These are phyloP conservation scores for Crataegus laevigata DNA, from an alignment of 306 rosid genomes.

Conservation along the genomic window DNA sequence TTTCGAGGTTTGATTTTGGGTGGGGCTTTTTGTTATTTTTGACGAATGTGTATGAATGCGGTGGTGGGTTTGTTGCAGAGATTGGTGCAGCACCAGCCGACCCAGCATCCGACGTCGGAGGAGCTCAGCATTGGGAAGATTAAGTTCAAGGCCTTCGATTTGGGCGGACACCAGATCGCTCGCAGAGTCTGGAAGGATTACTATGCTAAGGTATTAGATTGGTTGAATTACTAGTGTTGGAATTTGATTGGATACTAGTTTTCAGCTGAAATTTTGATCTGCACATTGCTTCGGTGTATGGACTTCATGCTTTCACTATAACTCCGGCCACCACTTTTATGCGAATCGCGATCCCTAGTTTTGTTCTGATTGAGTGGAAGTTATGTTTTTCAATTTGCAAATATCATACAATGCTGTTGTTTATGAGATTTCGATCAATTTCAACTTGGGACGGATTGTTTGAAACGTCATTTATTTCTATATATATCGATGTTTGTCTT, in stretches of 20 bases:
- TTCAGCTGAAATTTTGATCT: neutral
- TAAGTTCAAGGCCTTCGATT: constrained; percentile 92
- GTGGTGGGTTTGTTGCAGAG: constrained; percentile 45
- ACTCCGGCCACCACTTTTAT: neutral
- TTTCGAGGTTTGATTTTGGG: neutral
- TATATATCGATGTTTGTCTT: neutral
- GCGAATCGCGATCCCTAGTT: neutral
- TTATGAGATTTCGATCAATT: neutral
- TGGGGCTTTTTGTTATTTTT: neutral
- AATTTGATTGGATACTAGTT: neutral
- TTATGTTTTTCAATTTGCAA: neutral
- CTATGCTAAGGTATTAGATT: constrained; percentile 60
- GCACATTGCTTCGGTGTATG: neutral
- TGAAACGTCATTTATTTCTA: neutral
- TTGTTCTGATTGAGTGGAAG: neutral
- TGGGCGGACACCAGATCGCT: constrained; percentile 94
- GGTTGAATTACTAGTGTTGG: neutral
- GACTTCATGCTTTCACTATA: neutral
- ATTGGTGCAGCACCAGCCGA: constrained; percentile 92
- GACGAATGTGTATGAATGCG: neutral
- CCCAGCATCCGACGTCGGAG: constrained; percentile 87
- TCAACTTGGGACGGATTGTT: neutral
- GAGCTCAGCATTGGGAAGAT: constrained; percentile 91
- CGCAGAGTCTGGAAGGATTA: constrained; percentile 96
- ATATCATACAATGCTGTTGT: neutral